Base-by-base conservation (phyloP, 768 basidiomycete species). In the Kwoniella bestiolae region DNA sequence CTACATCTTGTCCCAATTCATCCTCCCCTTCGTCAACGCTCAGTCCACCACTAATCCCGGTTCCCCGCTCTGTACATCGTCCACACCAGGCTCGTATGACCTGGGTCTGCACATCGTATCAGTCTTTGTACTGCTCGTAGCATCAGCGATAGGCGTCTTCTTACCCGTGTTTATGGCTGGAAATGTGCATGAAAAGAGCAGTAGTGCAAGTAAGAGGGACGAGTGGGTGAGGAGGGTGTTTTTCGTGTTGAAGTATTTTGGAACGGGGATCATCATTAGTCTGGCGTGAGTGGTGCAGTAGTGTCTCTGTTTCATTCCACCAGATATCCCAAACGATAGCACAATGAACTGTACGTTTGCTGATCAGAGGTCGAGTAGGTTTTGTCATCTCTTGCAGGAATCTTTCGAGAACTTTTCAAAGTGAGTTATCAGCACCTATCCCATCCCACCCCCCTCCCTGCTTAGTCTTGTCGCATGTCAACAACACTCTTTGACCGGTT, bases 381-480 rank as follows among this genome's bases (percentile, higher is more conserved):
- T 60, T 11, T 60, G 58, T 26, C 58, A 60, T 28, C 41, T 60
- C 5, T 49, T 60, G 12, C 58, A 60, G 11, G 58, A 60, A 23
- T 47, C 58, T 6, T 60, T 60, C 18, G 58, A 60, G n/a, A 60
- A 41, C 16, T 60, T 60, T 9, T 60, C 58, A 8, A 60, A 60
- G 58, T 60, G 58, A 50, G 58, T 59, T 9, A 52, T n/a, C 18
- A 29, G 11, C 8, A 38, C 3, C 35, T 38, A 38, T 38, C 16
- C 35, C 3, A 38, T 38, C 9, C 35, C 18, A 16, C 35, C 18
- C 14, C 4, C 41, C 38, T 25, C 25, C 7, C 25, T 8, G 34
- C 28, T 7, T 5, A 32, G 4, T 32, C 18, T 14, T 29, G 21
- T 18, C 28, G 31, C 8, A 49, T n/a, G n/a, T n/a, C n/a, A n/a